Base-by-base conservation (phyloP, 805 yeast species). In the Myxozyma vanderwaltii region DNA sequence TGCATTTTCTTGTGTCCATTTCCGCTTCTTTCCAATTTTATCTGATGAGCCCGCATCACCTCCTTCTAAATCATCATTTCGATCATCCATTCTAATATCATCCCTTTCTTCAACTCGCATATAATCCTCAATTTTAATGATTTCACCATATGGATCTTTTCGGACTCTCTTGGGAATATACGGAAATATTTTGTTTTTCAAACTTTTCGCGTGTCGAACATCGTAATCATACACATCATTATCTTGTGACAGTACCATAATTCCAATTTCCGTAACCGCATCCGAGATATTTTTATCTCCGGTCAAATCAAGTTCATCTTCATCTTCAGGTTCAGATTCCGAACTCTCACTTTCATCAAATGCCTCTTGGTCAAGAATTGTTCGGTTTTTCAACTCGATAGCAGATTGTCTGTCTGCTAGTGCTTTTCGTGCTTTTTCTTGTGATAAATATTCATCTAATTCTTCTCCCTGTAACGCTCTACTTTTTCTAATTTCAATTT, bases 91-190 rank as follows among this genome's bases (percentile, higher is more conserved):
- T 51, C 35, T 68, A 63, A 70, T 27, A 10, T 54, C 65, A n/a
- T 67, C 59, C 4, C 62, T 47, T 55, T 79, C 82, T 51, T 82
- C 85, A 35, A 78, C 82, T 57, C 80, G 75, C 33, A 77, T 80
- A 68, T 85, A 87, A 66, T 86, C 86, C 39, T 83, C 81, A 44
- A 80, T 80, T 62, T 86, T 85, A 21, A 91, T 84, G 1, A 85
- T 74, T 56, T 83, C 86, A 31, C 99, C 99, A 71, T 92, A 94
- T 65, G 92, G 97, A 70, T 94, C 98, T 48, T 79, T 75, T 64
- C 87, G 83, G 15, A 49, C 44, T 24, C 81, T 75, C 66, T 82
- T 82, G 0, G 81, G 80, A 39, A 82, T 75, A 66, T 77, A 87
- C 12, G 96, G 98, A 69, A 92, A 94, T 88, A 88, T 86, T 45